phyloP scores from a whole-genome alignment of 2,329 filamentous ascomycete genomes.

The Colletotrichum sidae region DNA sequence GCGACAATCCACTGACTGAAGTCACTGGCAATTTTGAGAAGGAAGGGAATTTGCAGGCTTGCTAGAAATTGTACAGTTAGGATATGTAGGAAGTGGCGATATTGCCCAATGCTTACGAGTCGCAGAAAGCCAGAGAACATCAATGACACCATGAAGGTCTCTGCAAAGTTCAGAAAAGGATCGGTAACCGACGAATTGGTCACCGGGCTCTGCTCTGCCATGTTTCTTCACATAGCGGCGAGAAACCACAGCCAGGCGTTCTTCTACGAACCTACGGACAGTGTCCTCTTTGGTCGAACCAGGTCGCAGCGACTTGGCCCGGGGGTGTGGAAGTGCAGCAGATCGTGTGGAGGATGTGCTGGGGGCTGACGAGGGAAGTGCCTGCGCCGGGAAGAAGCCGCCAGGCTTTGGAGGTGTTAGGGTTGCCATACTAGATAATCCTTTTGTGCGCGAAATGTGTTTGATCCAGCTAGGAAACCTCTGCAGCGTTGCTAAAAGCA shows the following conservation, averaged over 20 bases:
- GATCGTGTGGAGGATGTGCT: slow-evolving; percentile 57
- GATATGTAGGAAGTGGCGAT: neutral
- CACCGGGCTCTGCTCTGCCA: slow-evolving; percentile 55
- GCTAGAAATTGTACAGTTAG: slow-evolving; percentile 58
- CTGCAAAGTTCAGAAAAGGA: slow-evolving; percentile 77
- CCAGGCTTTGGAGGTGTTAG: slow-evolving; percentile 48
- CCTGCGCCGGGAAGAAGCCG: slow-evolving; percentile 61
- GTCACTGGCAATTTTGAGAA: slow-evolving; percentile 81
- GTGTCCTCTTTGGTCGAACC: slow-evolving; percentile 71
- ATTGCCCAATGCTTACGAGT: slow-evolving; percentile 72
- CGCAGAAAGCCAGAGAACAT: slow-evolving; percentile 87
- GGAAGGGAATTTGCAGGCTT: slow-evolving; percentile 83
- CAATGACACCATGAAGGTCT: slow-evolving; percentile 80
- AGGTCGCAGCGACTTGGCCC: slow-evolving; percentile 62
- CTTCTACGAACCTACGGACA: slow-evolving; percentile 68
- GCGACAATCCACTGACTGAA: slow-evolving; percentile 77
- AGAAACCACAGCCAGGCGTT: slow-evolving; percentile 63
- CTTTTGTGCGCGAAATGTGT: too few species aligned
- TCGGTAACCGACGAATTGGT: slow-evolving; percentile 64
- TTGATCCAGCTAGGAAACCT: too few species aligned
- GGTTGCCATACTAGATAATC: too few species aligned
- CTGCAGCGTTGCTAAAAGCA: too few species aligned
- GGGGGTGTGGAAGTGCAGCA: slow-evolving; percentile 64
- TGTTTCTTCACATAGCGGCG: slow-evolving; percentile 72
- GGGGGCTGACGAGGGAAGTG: slow-evolving; percentile 67